Percentiles rank a stretch among this genome's conserved stretches.
Conservation (phyloP, 495 filamentous ascomycete species). For the Penicillium ucsense region DNA sequence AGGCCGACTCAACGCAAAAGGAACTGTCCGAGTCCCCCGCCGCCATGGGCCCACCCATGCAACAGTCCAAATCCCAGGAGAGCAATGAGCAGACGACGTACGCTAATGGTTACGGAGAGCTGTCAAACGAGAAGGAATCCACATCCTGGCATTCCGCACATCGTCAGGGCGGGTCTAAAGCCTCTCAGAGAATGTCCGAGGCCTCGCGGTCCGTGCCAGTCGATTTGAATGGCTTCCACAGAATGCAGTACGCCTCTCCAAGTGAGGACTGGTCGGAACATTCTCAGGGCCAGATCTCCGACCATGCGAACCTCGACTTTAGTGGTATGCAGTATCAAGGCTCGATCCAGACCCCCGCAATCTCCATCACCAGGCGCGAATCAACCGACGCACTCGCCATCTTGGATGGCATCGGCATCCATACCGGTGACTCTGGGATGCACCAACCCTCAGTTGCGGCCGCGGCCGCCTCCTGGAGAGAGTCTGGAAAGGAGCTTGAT, state of each 20-base stretch:
- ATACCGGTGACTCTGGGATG: constrained; percentile 15
- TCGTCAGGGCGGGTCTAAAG: constrained; percentile 14
- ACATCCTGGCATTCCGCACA: constrained; percentile 26
- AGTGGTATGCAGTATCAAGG: constrained; percentile 24
- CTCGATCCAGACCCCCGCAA: constrained; percentile 25
- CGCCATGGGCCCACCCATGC: constrained; percentile 20
- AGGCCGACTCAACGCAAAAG: constrained; percentile 9
- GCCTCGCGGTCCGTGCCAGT: constrained; percentile 10
- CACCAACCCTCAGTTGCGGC: constrained; percentile 18
- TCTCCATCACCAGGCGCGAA: constrained; percentile 24
- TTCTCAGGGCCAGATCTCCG: constrained; percentile 13
- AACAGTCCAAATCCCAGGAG: constrained; percentile 3
- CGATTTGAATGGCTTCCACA: constrained; percentile 10
- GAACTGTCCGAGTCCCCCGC: constrained; percentile 24
- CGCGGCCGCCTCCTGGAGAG: constrained; percentile 27
- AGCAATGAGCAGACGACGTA: constrained; percentile 8
- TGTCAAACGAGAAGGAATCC: constrained; percentile 23
- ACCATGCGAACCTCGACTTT: constrained; percentile 19
- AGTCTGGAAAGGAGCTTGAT: constrained; percentile 37
- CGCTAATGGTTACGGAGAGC: constrained; percentile 23
- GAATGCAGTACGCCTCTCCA: constrained; percentile 10
- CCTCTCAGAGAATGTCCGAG: constrained; percentile 15
- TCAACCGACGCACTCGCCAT: constrained; percentile 36
- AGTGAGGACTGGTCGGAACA: constrained; percentile 22
- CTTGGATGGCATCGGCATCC: constrained; percentile 33